Evolutionary conservation across 108 stramenopile genomes (phyloP).

Genomic region (Fragilaria crotonensis): DNA sequence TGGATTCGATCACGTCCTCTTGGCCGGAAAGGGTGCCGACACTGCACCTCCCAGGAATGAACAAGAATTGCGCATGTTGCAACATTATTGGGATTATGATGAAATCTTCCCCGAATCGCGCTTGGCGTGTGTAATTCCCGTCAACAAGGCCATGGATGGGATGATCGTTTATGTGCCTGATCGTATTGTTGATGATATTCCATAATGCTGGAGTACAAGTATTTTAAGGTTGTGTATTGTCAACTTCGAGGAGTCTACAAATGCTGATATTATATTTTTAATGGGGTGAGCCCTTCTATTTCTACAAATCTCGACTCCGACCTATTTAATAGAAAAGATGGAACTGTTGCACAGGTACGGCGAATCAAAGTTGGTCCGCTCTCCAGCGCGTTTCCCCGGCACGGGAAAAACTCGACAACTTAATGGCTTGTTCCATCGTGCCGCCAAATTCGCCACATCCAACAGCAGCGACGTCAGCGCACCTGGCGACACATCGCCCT

Average conservation of each 20-base stretch:
- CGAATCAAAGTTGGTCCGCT: conserved; percentile 60
- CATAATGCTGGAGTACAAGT: too few species aligned
- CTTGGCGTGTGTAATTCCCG: conserved; percentile 56
- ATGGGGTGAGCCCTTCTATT: too few species aligned
- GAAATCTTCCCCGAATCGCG: conserved; percentile 74
- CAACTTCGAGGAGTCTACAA: too few species aligned
- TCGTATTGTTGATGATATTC: conserved; percentile 75
- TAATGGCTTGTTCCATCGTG: conserved; percentile 73
- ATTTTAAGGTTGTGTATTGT: too few species aligned
- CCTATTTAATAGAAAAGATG: too few species aligned
- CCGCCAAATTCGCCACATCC: conserved; percentile 71
- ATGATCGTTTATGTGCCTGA: conserved; percentile 88
- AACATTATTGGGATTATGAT: conserved; percentile 84
- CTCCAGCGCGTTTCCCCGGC: conserved; percentile 39
- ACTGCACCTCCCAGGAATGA: conserved; percentile 42
- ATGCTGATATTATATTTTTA: too few species aligned
- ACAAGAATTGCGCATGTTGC: conserved; percentile 51
- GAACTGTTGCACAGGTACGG: conserved; percentile 73
- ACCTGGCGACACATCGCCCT: conserved; percentile 34
- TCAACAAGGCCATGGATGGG: conserved; percentile 82
- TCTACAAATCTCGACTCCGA: too few species aligned
- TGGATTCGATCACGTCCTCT: conserved; percentile 82
- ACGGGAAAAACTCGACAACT: conserved; percentile 81
- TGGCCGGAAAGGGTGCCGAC: conserved; percentile 55
- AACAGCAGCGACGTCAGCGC: conserved; percentile 50